Evolutionary conservation across 1,284 basidiomycete genomes (phyloP).

Genomic region (Pseudozyma sp.): DNA sequence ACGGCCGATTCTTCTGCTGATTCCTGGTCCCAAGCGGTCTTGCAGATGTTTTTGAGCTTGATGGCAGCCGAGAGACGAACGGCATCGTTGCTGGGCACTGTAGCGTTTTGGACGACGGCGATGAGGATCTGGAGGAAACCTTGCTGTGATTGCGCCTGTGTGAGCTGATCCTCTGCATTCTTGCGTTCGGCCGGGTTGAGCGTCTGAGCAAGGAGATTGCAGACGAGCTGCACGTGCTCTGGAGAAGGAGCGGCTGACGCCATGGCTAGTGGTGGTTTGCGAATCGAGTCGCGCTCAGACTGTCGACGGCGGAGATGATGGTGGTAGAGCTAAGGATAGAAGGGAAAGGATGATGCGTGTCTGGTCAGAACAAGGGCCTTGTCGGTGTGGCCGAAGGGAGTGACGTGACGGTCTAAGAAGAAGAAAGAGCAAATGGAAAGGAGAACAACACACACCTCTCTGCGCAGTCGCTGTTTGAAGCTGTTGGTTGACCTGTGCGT

Average conservation of each 20-base stretch:
- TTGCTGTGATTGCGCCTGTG: constrained; percentile 53
- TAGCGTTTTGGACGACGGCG: constrained; percentile 54
- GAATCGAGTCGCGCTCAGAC: too few relatives aligned
- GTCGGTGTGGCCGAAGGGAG: too few relatives aligned
- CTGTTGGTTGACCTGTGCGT: constrained; percentile 3
- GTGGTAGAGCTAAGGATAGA: neutral
- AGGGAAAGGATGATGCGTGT: neutral
- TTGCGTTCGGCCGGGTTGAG: constrained; percentile 59
- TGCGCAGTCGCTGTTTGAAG: neutral
- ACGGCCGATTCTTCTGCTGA: constrained; percentile 42
- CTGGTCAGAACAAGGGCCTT: too few relatives aligned
- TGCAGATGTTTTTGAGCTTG: constrained; percentile 67
- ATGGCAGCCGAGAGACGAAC: constrained; percentile 66
- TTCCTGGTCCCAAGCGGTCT: constrained; percentile 61
- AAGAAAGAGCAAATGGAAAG: constrained; percentile 2
- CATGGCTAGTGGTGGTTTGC: constrained; percentile 4
- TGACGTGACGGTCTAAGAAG: constrained; percentile 7
- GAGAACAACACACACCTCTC: neutral
- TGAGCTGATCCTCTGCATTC: constrained; percentile 59
- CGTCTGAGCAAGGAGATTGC: constrained; percentile 59
- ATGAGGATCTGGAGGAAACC: constrained; percentile 63
- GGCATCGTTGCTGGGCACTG: constrained; percentile 38
- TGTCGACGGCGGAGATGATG: neutral
- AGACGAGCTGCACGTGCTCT: constrained; percentile 58
- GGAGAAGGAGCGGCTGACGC: constrained; percentile 20